A percentile compares a stretch with the other conserved stretches of the same genome.
Evolutionary conservation across 192 early-diverging fungal species (phyloP).

Genomic region (Allomyces macrogynus): DNA sequence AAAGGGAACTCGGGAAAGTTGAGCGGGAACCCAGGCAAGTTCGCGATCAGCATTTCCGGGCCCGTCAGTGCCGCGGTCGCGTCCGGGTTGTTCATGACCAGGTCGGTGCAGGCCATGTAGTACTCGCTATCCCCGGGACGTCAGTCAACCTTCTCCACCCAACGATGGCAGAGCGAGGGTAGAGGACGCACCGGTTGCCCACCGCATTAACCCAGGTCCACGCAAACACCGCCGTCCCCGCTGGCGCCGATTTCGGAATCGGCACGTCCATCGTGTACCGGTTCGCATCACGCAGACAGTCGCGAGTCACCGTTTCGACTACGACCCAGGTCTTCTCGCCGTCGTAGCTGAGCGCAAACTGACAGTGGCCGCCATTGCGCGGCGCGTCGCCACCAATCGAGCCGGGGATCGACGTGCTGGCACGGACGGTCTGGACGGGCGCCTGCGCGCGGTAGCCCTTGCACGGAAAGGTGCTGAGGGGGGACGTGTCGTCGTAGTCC

Average conservation of each 20-base stretch:
- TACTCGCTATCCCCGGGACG: slow-evolving; percentile 12
- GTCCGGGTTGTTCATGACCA: slow-evolving; percentile 21
- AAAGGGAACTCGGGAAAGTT: neutral
- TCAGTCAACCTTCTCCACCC: too few species aligned
- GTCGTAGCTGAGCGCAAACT: slow-evolving; percentile 44
- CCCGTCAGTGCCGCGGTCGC: slow-evolving; percentile 5
- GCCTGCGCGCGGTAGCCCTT: neutral
- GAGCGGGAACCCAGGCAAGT: neutral
- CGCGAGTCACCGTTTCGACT: slow-evolving; percentile 29
- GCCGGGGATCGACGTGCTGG: neutral
- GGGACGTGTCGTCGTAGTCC: neutral
- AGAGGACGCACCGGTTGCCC: slow-evolving; percentile 23
- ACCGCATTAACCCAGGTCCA: slow-evolving; percentile 47
- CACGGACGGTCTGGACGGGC: neutral
- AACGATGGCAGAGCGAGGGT: too few species aligned
- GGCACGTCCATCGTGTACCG: slow-evolving; percentile 27
- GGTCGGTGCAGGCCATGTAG: slow-evolving; percentile 43
- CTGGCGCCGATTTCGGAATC: slow-evolving; percentile 25
- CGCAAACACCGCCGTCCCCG: slow-evolving; percentile 30
- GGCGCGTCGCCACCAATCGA: slow-evolving; percentile 1
- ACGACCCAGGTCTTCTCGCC: slow-evolving; percentile 39
- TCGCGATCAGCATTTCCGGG: slow-evolving; percentile 2
- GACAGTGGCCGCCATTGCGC: slow-evolving; percentile 46
- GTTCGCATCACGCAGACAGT: slow-evolving; percentile 20
- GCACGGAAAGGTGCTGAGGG: neutral